phyloP scores from a whole-genome alignment of 768 basidiomycete genomes.

The Kondoa malvinella region DNA sequence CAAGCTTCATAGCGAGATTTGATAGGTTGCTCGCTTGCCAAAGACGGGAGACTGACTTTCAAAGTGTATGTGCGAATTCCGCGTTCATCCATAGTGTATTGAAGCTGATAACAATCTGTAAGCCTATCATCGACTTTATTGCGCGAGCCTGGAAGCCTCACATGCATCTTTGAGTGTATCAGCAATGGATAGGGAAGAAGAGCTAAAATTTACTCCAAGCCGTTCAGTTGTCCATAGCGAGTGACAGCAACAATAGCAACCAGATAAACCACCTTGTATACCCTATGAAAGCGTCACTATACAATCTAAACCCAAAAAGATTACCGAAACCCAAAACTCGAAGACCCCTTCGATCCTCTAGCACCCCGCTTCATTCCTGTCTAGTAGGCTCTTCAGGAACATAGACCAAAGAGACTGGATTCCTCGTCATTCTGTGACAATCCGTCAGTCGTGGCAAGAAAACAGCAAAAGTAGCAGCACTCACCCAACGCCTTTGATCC shows the following conservation, averaged over 20 bases:
- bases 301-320: not conserved
- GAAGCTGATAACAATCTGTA: not conserved
- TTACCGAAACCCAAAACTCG: not conserved
- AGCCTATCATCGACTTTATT: not conserved
- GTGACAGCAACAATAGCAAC: too few species aligned
- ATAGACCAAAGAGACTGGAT: not conserved
- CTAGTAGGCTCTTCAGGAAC: not conserved
- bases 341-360: not conserved
- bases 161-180: slow-evolving; percentile 8
- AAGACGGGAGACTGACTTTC: slow-evolving; percentile 43
- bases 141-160: not conserved
- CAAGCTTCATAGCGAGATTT: too few species aligned
- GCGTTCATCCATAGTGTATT: slow-evolving; percentile 54
- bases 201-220: too few species aligned
- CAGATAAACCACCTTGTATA: not conserved
- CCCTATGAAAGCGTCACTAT: not conserved
- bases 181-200: too few species aligned
- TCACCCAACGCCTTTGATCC: not conserved
- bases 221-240: too few species aligned
- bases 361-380: not conserved
- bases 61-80: slow-evolving; percentile 82
- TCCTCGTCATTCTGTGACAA: not conserved
- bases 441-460: not conserved
- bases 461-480: not conserved
- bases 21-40: not conserved